Base-by-base conservation (phyloP, 192 early-diverging fungal species). In the Lunasporangiospora selenospora region DNA sequence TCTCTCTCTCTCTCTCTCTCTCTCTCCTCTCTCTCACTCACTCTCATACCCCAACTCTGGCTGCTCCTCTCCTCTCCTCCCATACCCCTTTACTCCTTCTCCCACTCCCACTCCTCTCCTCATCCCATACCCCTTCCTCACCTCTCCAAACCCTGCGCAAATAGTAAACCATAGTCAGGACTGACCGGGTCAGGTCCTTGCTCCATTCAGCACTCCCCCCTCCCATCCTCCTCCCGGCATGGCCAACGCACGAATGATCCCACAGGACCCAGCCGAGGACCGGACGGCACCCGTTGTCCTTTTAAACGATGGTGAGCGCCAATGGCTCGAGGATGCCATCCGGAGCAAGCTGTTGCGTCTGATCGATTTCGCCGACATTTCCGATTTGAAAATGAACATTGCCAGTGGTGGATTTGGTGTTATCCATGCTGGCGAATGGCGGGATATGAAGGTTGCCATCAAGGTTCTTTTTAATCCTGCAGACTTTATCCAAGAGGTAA, bases 401-500 rank as follows among this genome's bases (percentile, higher is more conserved):
- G 69, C 69, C 33, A 62, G 59, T 19, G 69, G 69, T 29, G 69
- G 69, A 5, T 73, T 73, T 47, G 69, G 69, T 19, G 46, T 73
- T 19, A 58, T 73, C 19, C 69, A 73, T 18, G 37, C 69, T 10
- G 69, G 69, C 23, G 34, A 18, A 10, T 73, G 69, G 69, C 47
- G 69, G 2, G 49, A 36, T 13, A 73, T 73, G 61, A 45, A 49
- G 2, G 69, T 73, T 13, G 69, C 69, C 36, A 56, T 73, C 55
- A 73, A 73, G 34, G 69, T 73, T 7, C 49, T 73, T 27, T 73
- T 37, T 43, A 63, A 58, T 23, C 58, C 61, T 16, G 69, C 69
- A 0, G 69, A 73, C 26, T 73, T 73, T 49, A 63, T 73, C 41
- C 69, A 73, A 46, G 69, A 73, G 69, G 69, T 63, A 73, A 51